A percentile compares a stretch with the other conserved stretches of the same genome.
Conservation (phyloP, 2,329 filamentous ascomycete species). For the Shiraia bambusicola region DNA sequence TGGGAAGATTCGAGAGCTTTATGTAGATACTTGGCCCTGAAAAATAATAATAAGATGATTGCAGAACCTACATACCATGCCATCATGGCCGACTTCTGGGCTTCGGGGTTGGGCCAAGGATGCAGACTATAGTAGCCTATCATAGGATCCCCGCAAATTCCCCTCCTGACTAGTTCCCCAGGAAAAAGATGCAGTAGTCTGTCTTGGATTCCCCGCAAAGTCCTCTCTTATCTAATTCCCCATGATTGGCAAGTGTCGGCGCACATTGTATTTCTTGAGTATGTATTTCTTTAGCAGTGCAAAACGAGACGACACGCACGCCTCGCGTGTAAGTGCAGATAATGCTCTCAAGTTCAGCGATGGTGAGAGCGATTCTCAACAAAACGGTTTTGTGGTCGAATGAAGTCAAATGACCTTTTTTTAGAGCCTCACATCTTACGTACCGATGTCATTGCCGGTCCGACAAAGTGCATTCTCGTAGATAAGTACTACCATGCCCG, state of each 20-base stretch:
- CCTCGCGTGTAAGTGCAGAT: slow-evolving; percentile 11
- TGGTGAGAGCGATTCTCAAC: neutral
- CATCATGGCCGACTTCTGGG: slow-evolving; percentile 18
- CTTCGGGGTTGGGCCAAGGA: slow-evolving; percentile 13
- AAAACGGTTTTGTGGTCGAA: neutral
- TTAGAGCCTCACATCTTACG: too few species aligned
- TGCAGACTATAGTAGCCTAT: slow-evolving; percentile 21
- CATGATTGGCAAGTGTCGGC: slow-evolving; percentile 18
- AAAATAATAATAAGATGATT: too few species aligned
- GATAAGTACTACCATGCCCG: too few species aligned
- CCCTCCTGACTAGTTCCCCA: slow-evolving; percentile 21
- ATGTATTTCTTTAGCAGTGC: slow-evolving; percentile 15
- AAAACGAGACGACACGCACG: slow-evolving; percentile 8
- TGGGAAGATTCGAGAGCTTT: neutral
- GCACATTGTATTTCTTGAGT: slow-evolving; percentile 18
- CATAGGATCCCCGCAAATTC: slow-evolving; percentile 25
- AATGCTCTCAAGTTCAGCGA: neutral
- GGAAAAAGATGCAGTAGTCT: slow-evolving; percentile 16
- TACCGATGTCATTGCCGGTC: too few species aligned
- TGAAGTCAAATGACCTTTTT: too few species aligned
- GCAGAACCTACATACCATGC: slow-evolving; percentile 5
- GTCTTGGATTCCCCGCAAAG: slow-evolving; percentile 24
- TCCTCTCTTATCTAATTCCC: slow-evolving; percentile 19
- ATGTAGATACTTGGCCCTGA: neutral
- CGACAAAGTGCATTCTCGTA: too few species aligned